Evolutionary conservation across 2,329 filamentous ascomycete species (phyloP).

Genomic region (Arachnopeziza araneosa): DNA sequence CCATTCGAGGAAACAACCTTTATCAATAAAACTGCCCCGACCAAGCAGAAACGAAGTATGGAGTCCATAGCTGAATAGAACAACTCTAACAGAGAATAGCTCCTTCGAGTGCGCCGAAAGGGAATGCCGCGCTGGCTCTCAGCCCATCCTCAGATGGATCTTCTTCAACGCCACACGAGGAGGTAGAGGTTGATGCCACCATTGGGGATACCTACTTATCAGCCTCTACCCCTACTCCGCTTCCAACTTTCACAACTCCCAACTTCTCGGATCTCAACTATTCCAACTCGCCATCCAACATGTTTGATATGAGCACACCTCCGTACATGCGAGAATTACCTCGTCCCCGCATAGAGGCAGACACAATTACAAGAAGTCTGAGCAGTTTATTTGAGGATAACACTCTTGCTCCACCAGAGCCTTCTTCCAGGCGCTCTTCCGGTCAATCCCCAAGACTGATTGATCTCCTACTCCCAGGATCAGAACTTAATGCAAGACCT

Average conservation of each 20-base stretch:
- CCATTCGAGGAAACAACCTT: constrained; percentile 61
- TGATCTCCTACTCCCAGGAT: constrained; percentile 43
- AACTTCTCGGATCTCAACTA: constrained; percentile 22
- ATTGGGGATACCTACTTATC: constrained; percentile 30
- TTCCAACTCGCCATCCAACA: constrained; percentile 18
- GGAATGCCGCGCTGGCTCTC: not conserved
- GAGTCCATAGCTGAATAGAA: not conserved
- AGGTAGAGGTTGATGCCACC: constrained; percentile 20
- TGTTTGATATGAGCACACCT: constrained; percentile 30
- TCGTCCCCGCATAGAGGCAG: constrained; percentile 29
- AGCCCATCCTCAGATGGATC: constrained; percentile 19
- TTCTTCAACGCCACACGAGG: constrained; percentile 20
- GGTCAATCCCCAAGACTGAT: constrained; percentile 43
- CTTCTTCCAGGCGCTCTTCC: constrained; percentile 25
- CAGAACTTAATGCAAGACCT: constrained; percentile 38
- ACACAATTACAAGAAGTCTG: constrained; percentile 32
- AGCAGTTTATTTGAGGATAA: constrained; percentile 33
- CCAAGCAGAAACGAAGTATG: constrained; percentile 24
- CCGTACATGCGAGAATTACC: constrained; percentile 24
- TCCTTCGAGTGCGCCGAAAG: not conserved
- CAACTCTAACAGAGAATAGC: not conserved
- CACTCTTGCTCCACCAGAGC: constrained; percentile 22
- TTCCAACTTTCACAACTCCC: constrained; percentile 6
- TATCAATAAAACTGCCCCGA: constrained; percentile 33
- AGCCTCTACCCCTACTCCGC: constrained; percentile 22